Evolutionary conservation across 2,329 filamentous ascomycete genomes (phyloP).

Genomic region (Fusarium ramigenum): DNA sequence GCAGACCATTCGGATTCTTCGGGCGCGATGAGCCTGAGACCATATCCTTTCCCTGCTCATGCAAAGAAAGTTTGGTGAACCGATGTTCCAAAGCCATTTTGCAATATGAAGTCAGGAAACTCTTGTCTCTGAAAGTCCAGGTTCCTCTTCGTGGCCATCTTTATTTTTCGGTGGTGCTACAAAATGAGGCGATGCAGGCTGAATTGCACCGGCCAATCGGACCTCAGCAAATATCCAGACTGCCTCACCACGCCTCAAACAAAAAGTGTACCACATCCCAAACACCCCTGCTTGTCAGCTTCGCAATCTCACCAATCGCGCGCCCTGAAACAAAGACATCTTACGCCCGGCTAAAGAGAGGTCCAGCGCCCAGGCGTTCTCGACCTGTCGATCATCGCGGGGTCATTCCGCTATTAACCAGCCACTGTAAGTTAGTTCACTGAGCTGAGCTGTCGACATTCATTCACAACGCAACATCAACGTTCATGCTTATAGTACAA

Average conservation of each 20-base stretch:
- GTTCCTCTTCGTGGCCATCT: not conserved
- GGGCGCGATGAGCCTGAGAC: not conserved
- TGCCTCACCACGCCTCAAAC: not conserved
- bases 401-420: not conserved
- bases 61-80: slow-evolving; percentile 2
- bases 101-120: accelerated
- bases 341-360: slow-evolving; percentile 6
- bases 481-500: accelerated
- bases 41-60: slow-evolving; percentile 13
- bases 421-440: too few species aligned
- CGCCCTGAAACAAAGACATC: not conserved
- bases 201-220: not conserved
- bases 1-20: not conserved
- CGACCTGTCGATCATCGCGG: slow-evolving; percentile 4
- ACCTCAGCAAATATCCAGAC: not conserved
- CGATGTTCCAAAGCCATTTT: slow-evolving; percentile 13
- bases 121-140: not conserved
- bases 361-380: not conserved
- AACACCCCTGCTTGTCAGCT: not conserved
- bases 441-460: not conserved
- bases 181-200: not conserved
- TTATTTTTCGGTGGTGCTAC: too few species aligned
- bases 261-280: not conserved
- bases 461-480: not conserved
- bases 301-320: slow-evolving; percentile 1